These are phyloP conservation scores for Ophiostoma sp. DNA, from an alignment of 2,329 filamentous ascomycete species.

Conservation along the genomic window DNA sequence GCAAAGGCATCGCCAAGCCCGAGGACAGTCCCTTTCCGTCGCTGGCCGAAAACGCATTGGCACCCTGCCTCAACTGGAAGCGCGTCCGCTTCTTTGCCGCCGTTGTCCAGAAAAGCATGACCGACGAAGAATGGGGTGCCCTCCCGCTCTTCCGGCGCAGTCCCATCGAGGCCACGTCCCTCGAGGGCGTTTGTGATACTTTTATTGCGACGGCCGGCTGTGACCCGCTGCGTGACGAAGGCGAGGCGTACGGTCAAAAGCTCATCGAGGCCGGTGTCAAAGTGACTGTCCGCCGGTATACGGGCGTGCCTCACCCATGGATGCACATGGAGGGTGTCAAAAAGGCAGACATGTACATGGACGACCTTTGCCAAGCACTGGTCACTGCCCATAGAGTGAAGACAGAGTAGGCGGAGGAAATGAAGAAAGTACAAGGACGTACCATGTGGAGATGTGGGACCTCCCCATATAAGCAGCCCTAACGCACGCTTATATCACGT, in stretches of 20 bases:
- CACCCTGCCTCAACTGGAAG: too few species aligned
- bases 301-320: slow-evolving; percentile 1
- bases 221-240: slow-evolving; percentile 24
- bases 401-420: too few species aligned
- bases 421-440: too few species aligned
- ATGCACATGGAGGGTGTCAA: not conserved
- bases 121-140: not conserved
- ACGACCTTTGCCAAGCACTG: too few species aligned
- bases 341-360: too few species aligned
- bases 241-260: slow-evolving; percentile 22
- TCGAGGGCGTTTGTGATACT: slow-evolving; percentile 44
- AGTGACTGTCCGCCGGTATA: not conserved
- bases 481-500: too few species aligned
- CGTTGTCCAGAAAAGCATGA: not conserved
- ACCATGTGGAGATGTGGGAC: too few species aligned
- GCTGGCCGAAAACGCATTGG: not conserved
- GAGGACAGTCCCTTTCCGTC: not conserved
- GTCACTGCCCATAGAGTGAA: too few species aligned
- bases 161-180: slow-evolving; percentile 47
- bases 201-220: slow-evolving; percentile 16
- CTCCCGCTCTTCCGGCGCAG: slow-evolving; percentile 31
- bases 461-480: too few species aligned
- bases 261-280: slow-evolving; percentile 16
- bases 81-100: not conserved
- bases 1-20: not conserved